Evolutionary conservation across 2,329 filamentous ascomycete genomes (phyloP), one percentile per base, ranked within the genome.

Genomic region (Colletotrichum siamense): DNA sequence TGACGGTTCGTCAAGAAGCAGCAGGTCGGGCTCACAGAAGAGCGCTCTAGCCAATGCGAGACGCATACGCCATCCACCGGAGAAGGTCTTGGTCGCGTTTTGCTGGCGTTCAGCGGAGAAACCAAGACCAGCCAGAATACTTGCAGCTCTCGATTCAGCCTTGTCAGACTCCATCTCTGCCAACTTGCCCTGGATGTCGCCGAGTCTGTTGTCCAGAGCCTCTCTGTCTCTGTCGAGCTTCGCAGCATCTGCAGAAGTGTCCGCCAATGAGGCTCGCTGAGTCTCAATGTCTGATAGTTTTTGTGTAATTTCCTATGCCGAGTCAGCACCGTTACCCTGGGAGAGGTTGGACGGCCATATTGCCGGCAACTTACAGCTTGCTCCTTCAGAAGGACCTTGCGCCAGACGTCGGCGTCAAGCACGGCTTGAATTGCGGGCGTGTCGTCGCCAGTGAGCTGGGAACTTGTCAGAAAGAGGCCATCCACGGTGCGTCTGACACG

Each of bases 141-240:
- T 98, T 67, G 97, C 97, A 63, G 97, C 97, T 83, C 97, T 91
- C 78, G 97, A 95, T 83, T 99, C 97, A 75, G 97, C 97, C 87
- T 98, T 99, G 88, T 99, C 97, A 1, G 97, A 98, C 83, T 99
- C 97, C 97, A 99, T 99, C 86, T 99, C 97, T 24, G 96, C 92
- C 76, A 99, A 90, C 86, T 99, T 99, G 75, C 90, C 86, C 83
- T 99, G 96, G 67, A 99, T 93, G 82, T 99, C 97, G 79, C 94
- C 95, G 62, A 99, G 90, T 52, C 97, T 98, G 77, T 93, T 93
- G 83, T 99, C 97, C 69, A 98, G 92, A 57, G 95, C 95, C 85
- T 99, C 97, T 78, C 96, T 93, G 81, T 98, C 95, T 75, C 92
- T 91, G 83, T 99, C 96, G 30, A 99, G 89, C 82, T 91, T 94